Evolutionary conservation across 1,284 basidiomycete species (phyloP).

Genomic region (Trichosporon sp.): DNA sequence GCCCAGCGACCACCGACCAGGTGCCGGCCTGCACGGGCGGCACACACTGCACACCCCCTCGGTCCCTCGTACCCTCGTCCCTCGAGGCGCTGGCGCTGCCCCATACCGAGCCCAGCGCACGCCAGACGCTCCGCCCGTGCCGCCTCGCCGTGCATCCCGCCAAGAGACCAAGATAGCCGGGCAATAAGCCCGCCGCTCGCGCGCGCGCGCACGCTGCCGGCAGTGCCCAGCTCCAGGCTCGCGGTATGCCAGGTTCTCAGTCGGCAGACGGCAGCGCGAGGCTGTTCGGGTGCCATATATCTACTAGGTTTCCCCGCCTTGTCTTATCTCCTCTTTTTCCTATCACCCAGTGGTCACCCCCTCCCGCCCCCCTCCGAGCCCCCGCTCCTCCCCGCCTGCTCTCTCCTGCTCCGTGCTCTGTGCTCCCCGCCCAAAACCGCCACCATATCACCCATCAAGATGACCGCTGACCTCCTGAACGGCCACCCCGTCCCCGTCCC

Average conservation of each 20-base stretch:
- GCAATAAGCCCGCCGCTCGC: background rate
- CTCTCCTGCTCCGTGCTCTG: background rate
- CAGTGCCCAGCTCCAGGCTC: background rate
- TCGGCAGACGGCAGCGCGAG: background rate
- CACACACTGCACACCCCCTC: background rate
- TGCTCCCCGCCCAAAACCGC: background rate
- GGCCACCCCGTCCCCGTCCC: background rate
- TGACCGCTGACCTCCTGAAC: background rate
- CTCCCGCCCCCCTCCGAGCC: background rate
- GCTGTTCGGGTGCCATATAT: background rate
- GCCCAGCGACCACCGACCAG: background rate
- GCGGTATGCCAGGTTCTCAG: background rate
- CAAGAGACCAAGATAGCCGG: background rate
- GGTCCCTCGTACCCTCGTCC: too few species aligned
- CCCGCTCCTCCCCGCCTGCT: background rate
- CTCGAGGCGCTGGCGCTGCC: background rate
- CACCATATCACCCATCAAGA: constrained; percentile 1
- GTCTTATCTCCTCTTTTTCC: constrained; percentile 3
- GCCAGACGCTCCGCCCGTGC: background rate
- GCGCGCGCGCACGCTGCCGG: background rate
- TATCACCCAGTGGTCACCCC: background rate
- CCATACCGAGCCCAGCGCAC: background rate
- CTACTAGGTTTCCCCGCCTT: background rate
- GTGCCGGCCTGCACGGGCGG: background rate
- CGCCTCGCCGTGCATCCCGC: background rate